A percentile compares a stretch with the other conserved stretches of the same genome.
These are phyloP conservation scores for Haematococcus lacustris DNA, from an alignment of 139 green algal genomes.

Conservation along the genomic window DNA sequence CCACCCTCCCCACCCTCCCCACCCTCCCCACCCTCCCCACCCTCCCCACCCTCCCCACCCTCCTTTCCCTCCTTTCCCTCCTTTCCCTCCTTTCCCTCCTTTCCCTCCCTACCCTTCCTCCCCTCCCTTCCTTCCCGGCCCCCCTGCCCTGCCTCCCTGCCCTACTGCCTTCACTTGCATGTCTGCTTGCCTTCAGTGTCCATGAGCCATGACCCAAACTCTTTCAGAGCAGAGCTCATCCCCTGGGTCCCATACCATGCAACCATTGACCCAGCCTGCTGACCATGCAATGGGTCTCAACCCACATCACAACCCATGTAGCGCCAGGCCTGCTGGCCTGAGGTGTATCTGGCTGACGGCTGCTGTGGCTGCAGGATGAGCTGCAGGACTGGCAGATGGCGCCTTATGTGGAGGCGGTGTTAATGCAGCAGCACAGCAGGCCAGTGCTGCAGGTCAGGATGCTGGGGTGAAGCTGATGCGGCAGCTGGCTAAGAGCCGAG, in stretches of 20 bases:
- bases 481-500: too few species aligned
- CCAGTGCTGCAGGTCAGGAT: conserved; percentile 36
- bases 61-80: not conserved
- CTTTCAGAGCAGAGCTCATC: not conserved
- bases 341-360: not conserved
- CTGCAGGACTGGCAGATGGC: conserved; percentile 61
- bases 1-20: too few species aligned
- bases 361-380: conserved; percentile 1
- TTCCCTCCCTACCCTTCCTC: not conserved
- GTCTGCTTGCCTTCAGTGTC: not conserved
- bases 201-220: not conserved
- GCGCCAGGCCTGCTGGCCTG: too few species aligned
- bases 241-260: too few species aligned
- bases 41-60: not conserved
- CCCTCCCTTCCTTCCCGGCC: not conserved
- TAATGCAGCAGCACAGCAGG: conserved; percentile 44
- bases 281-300: not conserved
- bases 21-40: not conserved
- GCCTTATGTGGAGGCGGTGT: conserved; percentile 74
- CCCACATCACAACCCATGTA: not conserved
- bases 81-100: not conserved
- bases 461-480: too few species aligned
- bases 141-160: too few species aligned
- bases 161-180: too few species aligned
- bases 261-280: too few species aligned